These are phyloP conservation scores for Pseudocohnilembus persalinus DNA, from an alignment of 169 alveolate genomes.

Conservation along the genomic window DNA sequence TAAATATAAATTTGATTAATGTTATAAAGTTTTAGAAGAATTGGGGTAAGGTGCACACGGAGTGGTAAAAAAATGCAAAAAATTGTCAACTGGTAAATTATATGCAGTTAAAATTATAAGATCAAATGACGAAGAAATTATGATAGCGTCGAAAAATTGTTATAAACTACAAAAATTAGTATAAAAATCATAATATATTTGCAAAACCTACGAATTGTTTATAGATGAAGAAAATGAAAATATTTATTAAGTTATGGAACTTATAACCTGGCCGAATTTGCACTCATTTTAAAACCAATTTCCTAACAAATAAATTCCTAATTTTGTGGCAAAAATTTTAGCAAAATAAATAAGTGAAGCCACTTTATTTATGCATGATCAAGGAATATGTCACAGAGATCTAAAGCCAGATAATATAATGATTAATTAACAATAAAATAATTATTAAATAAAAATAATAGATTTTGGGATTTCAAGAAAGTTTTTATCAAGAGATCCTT, in stretches of 20 bases:
- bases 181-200: slow-evolving; percentile 55
- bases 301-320: slow-evolving; percentile 52
- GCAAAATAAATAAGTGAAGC: slow-evolving; percentile 65
- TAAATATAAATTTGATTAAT: not conserved
- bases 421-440: slow-evolving; percentile 14
- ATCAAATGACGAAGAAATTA: slow-evolving; percentile 54
- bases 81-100: slow-evolving; percentile 25
- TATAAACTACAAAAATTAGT: slow-evolving; percentile 58
- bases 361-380: slow-evolving; percentile 63
- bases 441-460: slow-evolving; percentile 44
- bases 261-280: slow-evolving; percentile 34
- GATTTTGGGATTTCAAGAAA: slow-evolving; percentile 48
- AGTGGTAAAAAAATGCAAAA: slow-evolving; percentile 43
- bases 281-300: slow-evolving; percentile 54
- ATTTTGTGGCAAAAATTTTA: slow-evolving; percentile 59
- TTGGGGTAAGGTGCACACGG: slow-evolving; percentile 42
- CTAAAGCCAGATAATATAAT: slow-evolving; percentile 77
- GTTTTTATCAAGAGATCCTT: slow-evolving; percentile 10
- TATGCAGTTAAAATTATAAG: slow-evolving; percentile 66
- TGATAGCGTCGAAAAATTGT: slow-evolving; percentile 48
- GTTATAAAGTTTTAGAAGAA: not conserved
- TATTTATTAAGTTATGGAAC: slow-evolving; percentile 72
- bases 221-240: slow-evolving; percentile 54
- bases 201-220: slow-evolving; percentile 62
- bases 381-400: slow-evolving; percentile 78